Evolutionary conservation across 805 yeast species (phyloP).

Genomic region (Ascoidea tarda): DNA sequence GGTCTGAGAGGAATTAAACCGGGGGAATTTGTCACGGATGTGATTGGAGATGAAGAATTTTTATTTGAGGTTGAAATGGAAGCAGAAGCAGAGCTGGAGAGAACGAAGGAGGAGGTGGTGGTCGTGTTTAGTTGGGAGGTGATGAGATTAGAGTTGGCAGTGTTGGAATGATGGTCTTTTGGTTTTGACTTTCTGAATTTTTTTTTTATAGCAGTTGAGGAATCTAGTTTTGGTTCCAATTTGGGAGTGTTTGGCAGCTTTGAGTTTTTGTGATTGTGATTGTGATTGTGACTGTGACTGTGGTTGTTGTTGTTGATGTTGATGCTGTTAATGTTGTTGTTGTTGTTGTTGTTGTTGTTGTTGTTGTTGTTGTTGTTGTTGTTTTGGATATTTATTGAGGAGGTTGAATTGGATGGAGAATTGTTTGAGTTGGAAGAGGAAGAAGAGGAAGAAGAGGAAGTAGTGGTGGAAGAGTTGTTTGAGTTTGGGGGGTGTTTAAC

Average conservation of each 20-base stretch:
- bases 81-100: too few relatives aligned
- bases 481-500: conserved; percentile 32
- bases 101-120: background rate
- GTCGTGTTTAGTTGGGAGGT: background rate
- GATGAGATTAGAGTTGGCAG: conserved; percentile 4
- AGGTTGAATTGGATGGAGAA: background rate
- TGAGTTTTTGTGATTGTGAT: background rate
- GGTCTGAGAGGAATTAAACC: conserved; percentile 27
- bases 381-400: background rate
- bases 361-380: conserved; percentile 2
- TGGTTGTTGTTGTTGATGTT: conserved; percentile 8
- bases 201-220: too few relatives aligned
- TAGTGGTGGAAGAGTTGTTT: background rate
- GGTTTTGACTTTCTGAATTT: too few relatives aligned
- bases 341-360: background rate
- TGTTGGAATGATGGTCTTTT: background rate
- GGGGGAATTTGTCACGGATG: conserved; percentile 17
- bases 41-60: conserved; percentile 1
- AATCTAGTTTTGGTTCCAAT: too few relatives aligned
- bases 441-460: background rate
- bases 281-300: conserved; percentile 10
- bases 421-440: background rate
- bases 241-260: too few relatives aligned
- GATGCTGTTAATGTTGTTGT: conserved; percentile 3
- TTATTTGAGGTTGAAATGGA: background rate